A percentile compares a stretch with the other conserved stretches of the same genome.
Conservation (phyloP, 208 protist genomes). For the Entamoeba histolytica region DNA sequence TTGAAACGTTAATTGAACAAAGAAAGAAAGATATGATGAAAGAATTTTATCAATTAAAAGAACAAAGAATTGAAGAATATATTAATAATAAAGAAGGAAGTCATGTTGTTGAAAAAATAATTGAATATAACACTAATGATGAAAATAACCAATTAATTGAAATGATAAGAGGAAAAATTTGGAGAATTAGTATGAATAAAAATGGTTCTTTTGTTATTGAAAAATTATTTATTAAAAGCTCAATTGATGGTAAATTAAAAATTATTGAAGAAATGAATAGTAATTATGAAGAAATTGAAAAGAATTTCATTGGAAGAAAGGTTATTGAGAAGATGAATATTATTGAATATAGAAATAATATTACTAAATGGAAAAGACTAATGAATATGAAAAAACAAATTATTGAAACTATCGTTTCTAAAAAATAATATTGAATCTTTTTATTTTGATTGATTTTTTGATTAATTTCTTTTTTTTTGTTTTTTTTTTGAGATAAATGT, state of each 20-base stretch:
- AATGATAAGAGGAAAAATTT: background rate
- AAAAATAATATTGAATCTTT: no score
- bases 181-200: background rate
- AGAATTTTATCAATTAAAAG: background rate
- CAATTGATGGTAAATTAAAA: background rate
- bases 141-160: background rate
- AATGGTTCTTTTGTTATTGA: background rate
- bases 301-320: background rate
- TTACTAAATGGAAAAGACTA: background rate
- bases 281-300: background rate
- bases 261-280: background rate
- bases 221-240: background rate
- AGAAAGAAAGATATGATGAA: background rate
- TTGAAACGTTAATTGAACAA: background rate
- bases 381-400: background rate
- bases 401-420: no score
- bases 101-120: background rate
- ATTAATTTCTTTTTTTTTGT: no score
- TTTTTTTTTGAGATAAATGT: no score
- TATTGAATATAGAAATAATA: background rate
- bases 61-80: background rate
- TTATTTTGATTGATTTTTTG: no score
- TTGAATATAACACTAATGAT: background rate
- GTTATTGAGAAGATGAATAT: background rate
- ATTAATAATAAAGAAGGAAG: background rate